phyloP scores from a whole-genome alignment of 2,329 filamentous ascomycete genomes.

The Aspergillus japonicus region DNA sequence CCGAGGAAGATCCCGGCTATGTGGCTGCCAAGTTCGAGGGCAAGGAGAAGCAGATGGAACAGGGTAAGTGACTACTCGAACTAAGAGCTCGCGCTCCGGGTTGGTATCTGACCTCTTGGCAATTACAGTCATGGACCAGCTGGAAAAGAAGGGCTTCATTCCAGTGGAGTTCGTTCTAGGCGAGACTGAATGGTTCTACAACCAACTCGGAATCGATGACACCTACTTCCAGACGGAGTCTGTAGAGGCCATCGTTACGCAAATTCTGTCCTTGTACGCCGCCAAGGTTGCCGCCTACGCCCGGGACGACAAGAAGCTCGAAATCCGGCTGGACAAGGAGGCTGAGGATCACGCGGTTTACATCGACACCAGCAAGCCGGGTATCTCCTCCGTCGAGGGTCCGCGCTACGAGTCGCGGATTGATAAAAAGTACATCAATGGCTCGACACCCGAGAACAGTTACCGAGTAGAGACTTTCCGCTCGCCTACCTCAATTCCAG shows the following conservation, averaged over 20 bases:
- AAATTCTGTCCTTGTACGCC: slow-evolving; percentile 94
- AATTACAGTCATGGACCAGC: slow-evolving; percentile 70
- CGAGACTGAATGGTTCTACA: slow-evolving; percentile 96
- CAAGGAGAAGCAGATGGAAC: slow-evolving; percentile 85
- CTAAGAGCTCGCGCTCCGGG: neutral
- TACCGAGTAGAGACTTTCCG: slow-evolving; percentile 98
- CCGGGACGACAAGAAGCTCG: slow-evolving; percentile 86
- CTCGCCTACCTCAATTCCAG: slow-evolving; percentile 76
- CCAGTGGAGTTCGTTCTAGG: slow-evolving; percentile 77
- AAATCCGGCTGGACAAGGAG: slow-evolving; percentile 95
- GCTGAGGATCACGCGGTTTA: slow-evolving; percentile 93
- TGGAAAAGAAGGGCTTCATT: slow-evolving; percentile 80
- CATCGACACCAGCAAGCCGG: slow-evolving; percentile 94
- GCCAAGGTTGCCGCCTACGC: slow-evolving; percentile 94
- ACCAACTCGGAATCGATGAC: slow-evolving; percentile 95
- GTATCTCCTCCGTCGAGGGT: slow-evolving; percentile 70
- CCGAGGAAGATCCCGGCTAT: slow-evolving; percentile 90
- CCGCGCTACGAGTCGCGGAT: slow-evolving; percentile 93
- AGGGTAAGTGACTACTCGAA: slow-evolving; percentile 54
- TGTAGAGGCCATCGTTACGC: slow-evolving; percentile 81
- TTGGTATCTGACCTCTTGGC: neutral
- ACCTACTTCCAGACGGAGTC: slow-evolving; percentile 95
- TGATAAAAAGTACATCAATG: slow-evolving; percentile 92
- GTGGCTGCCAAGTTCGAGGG: slow-evolving; percentile 91
- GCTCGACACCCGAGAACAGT: slow-evolving; percentile 65